Base-by-base conservation (phyloP, 345 rosid genomes). In the Ceriops tagal region DNA sequence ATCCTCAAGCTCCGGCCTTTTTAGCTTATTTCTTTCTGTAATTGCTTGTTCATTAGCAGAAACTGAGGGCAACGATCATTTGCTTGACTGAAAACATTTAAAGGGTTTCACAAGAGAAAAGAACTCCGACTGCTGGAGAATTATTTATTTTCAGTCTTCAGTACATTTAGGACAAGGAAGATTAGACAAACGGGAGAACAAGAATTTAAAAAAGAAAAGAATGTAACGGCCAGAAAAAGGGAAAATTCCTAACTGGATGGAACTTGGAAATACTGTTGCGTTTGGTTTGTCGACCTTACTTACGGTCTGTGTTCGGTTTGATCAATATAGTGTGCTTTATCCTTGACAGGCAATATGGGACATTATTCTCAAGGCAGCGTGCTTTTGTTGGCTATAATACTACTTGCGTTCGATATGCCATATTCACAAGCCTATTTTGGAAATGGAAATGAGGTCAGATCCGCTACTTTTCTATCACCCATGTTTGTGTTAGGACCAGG, bases 401-500 rank as follows among this genome's bases (percentile, higher is more conserved):
- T 61, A 6, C 28, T 63, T 18, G 68, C 49, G 30, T 55, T 61
- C 4, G 16, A 18, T 22, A 1, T 34, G 11, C 63, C 64, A 18
- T 56, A 2, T 63, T 31, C 75, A n/a, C 13, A 2, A 31, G 82
- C 79, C 13, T 61, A 55, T 55, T 16, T 26, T 26, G 53, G 53
- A 27, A 70, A 74, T 6, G 82, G 77, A 69, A 74, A 70, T 1
- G 66, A 68, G 72, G 69, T 84, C n/a, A 83, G 83, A 49, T 69
- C 93, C 47, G 83, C 83, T 28, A 81, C 78, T 64, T 88, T 91
- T 47, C 79, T 87, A 5, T 89, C 98, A 20, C 92, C 98, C 2
- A 74, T 77, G 63, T 88, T 89, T 59, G 90, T 72, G 58, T 75
- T 93, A 59, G 81, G 82, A 68, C 97, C 96, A 30, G 98, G 98